These are phyloP conservation scores for Blakeslea trispora DNA, from an alignment of 371 early-diverging fungal species.

Conservation along the genomic window DNA sequence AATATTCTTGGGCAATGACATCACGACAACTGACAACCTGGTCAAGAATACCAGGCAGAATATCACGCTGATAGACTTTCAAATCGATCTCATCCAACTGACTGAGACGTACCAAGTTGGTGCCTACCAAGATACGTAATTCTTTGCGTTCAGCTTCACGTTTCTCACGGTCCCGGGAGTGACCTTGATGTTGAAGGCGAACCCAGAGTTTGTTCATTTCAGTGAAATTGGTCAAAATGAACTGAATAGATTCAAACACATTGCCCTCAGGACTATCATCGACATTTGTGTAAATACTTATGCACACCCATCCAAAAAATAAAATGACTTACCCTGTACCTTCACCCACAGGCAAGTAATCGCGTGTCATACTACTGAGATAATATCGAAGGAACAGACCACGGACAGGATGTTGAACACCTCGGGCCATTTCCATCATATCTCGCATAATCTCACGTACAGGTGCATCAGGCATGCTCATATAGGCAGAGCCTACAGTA, in stretches of 20 bases:
- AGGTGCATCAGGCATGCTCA: slow-evolving; percentile 83
- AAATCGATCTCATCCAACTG: slow-evolving; percentile 88
- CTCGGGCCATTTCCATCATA: slow-evolving; percentile 97
- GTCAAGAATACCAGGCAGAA: slow-evolving; percentile 87
- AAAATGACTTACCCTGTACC: slow-evolving; percentile 49
- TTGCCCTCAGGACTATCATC: slow-evolving; percentile 73
- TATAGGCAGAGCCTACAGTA: slow-evolving; percentile 92
- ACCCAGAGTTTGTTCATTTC: slow-evolving; percentile 99
- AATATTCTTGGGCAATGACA: slow-evolving; percentile 97
- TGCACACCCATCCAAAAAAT: not conserved
- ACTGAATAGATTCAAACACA: slow-evolving; percentile 87
- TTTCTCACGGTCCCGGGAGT: slow-evolving; percentile 88
- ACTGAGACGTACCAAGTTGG: slow-evolving; percentile 92
- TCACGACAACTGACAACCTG: slow-evolving; percentile 96
- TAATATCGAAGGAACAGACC: slow-evolving; percentile 94
- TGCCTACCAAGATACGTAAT: slow-evolving; percentile 90
- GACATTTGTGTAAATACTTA: not conserved
- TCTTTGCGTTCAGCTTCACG: slow-evolving; percentile 95
- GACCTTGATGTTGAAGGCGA: slow-evolving; percentile 94
- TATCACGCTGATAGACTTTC: slow-evolving; percentile 68
- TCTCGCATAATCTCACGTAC: slow-evolving; percentile 93
- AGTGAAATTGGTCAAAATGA: slow-evolving; percentile 93
- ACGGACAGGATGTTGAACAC: slow-evolving; percentile 95
- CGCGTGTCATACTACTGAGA: slow-evolving; percentile 87
- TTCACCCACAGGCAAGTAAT: slow-evolving; percentile 70